Base-by-base conservation (phyloP, 148 eudicot species). In the Dysphania ambrosioides region DNA sequence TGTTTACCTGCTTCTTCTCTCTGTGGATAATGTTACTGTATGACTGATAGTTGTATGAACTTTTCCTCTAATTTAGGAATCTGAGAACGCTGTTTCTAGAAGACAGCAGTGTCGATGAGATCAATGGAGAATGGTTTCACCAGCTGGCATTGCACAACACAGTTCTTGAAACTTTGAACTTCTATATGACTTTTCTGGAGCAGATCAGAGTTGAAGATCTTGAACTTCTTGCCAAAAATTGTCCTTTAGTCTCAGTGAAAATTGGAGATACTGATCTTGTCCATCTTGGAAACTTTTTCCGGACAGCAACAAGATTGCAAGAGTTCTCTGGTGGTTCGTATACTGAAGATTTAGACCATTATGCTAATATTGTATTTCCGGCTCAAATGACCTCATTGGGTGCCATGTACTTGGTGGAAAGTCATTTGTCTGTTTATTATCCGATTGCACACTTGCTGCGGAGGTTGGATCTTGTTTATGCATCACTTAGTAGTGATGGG, bases 321-420 rank as follows among this genome's bases (percentile, higher is more conserved):
- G 99, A 96, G 81, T 96, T 92, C 75, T 83, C 87, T 77, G 97
- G 97, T 70, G 96, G 96, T 72, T 90, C 91, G 53, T 84, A 85
- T 38, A 79, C 72, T 70, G 92, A 86, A 53, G 88, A 80, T 60
- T 26, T 57, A 16, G 53, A 60, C 62, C 83, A 86, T n/a, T 92
- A 90, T 72, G n/a, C 81, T 36, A 63, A 82, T 57, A 49, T 95
- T 31, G 16, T 76, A 72, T 86, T 92, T 56, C 95, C 99, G n/a
- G 56, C 87, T 30, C 82, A 53, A 53, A 74, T 96, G 75, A 82
- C 85, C 40, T 75, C 83, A 35, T 69, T 96, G 78, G 97, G 97
- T 73, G 82, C 91, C 35, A 88, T 85, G 69, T 90, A 73, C 81
- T 77, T 96, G 84, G 90, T 87, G 31, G 79, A 76, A 12, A 72